phyloP scores from a whole-genome alignment of 495 filamentous ascomycete species.

The Achaetomiella virescens region DNA sequence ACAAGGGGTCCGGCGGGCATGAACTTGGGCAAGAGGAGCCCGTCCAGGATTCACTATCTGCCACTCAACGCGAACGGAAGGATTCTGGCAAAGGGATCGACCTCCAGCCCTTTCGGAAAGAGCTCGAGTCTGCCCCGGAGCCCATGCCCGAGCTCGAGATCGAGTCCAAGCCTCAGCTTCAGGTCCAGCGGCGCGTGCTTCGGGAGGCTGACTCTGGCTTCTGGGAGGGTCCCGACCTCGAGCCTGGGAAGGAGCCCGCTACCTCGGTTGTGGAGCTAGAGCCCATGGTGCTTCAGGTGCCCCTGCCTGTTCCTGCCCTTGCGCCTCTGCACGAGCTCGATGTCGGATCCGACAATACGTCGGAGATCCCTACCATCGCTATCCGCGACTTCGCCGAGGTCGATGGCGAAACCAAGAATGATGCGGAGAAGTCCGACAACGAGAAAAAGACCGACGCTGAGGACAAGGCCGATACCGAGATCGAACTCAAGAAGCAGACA shows the following conservation, averaged over 20 bases:
- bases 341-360: not conserved
- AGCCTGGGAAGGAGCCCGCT: constrained; percentile 13
- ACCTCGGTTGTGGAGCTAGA: constrained; percentile 19
- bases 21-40: constrained; percentile 9
- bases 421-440: not conserved
- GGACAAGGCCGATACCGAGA: not conserved
- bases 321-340: constrained; percentile 12
- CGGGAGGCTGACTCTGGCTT: constrained; percentile 31
- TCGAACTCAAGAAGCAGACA: not conserved
- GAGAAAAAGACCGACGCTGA: not conserved
- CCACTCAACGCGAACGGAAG: constrained; percentile 14
- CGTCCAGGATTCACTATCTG: not conserved
- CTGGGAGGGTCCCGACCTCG: constrained; percentile 24
- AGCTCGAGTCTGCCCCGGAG: constrained; percentile 6
- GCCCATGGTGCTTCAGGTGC: constrained; percentile 3
- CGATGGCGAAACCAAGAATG: constrained; percentile 1
- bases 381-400: constrained; percentile 12
- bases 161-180: not conserved
- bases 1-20: constrained; percentile 1
- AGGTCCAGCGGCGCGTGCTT: constrained; percentile 1
- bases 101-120: constrained; percentile 10
- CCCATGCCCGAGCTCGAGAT: constrained; percentile 13
- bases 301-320: not conserved
- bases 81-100: constrained; percentile 28
- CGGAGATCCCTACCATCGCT: not conserved